Base-by-base conservation (phyloP, 306 rosid genomes). In the Citrullus mucosospermus region DNA sequence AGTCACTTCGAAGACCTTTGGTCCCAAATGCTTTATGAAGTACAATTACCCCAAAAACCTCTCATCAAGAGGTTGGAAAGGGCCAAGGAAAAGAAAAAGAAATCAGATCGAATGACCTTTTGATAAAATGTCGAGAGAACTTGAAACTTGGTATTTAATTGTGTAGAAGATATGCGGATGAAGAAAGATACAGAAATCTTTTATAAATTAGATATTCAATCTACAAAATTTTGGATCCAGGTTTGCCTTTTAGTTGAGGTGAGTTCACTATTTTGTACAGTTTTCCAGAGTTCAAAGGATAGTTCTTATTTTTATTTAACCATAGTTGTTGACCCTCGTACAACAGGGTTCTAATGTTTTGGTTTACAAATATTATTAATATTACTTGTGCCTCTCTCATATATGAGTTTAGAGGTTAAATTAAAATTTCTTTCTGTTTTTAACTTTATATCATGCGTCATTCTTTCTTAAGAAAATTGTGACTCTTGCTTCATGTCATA, bases 11-110 rank as follows among this genome's bases (percentile, higher is more conserved):
- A 83, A 58, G 65, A 69, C 44, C 82, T 89, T 71, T 94, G 98
- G 97, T 81, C 87, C 62, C 83, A 85, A 70, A 94, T 94, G 95
- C 93, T 77, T 5, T 51, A 39, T 11, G 96, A 94, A 79, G 87
- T 85, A 70, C 65, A 78, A 68, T 93, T 87, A 75, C 85, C 87
- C 32, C 77, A 80, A 84, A 78, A 89, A 63, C 86, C 38, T 72
- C 84, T 82, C 51, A 71, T 65, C 38, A 75, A 55, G 70, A 79
- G 60, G 81, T 48, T n/a, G n/a, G 85, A 82, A 76, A 80, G 51
- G 56, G 39, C 30, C 30, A 25, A 7, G 55, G n/a, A 53, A 53
- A 53, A 53, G 57, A 53, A 17, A 38, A 25, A 57, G 57, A 69
- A 78, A 2, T 38, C n/a, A n/a, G 17, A 38, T 38, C 12, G 61